These are phyloP conservation scores for Xylariaceae sp. DNA, from an alignment of 2,329 filamentous ascomycete species.

Conservation along the genomic window DNA sequence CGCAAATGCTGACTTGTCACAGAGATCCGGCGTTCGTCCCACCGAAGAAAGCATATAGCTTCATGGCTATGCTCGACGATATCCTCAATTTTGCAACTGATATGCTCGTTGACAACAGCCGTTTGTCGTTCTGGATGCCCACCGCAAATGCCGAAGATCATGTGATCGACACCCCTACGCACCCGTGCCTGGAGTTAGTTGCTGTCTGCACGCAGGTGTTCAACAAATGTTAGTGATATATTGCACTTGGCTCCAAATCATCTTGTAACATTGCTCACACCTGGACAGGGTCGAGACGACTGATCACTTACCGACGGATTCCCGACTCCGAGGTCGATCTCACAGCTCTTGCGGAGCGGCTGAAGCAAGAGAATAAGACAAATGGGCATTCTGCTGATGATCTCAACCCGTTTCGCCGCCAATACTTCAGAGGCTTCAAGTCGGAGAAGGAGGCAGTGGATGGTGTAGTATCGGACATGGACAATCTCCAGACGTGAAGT, in stretches of 20 bases:
- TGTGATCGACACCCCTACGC: slow-evolving; percentile 72
- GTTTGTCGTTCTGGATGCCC: slow-evolving; percentile 96
- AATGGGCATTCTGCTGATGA: slow-evolving; percentile 55
- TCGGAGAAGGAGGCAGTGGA: slow-evolving; percentile 24
- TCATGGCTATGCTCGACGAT: slow-evolving; percentile 84
- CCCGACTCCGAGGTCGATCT: slow-evolving; percentile 55
- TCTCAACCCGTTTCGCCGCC: slow-evolving; percentile 58
- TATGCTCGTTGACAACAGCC: slow-evolving; percentile 73
- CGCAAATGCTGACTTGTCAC: slow-evolving; percentile 7
- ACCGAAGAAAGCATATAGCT: slow-evolving; percentile 89
- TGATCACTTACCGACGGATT: slow-evolving; percentile 81
- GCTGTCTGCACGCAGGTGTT: slow-evolving; percentile 82
- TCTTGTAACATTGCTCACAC: slow-evolving; percentile 13
- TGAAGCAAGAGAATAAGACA: slow-evolving; percentile 29
- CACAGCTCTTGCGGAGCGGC: slow-evolving; percentile 37
- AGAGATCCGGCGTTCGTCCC: slow-evolving; percentile 41
- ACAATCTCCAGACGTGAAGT: slow-evolving; percentile 5
- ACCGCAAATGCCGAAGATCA: slow-evolving; percentile 77
- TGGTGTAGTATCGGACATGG: slow-evolving; percentile 4
- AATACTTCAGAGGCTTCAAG: slow-evolving; percentile 58
- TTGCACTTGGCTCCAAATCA: neutral
- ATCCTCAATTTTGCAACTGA: slow-evolving; percentile 78
- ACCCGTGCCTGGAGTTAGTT: slow-evolving; percentile 71
- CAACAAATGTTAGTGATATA: slow-evolving; percentile 69
- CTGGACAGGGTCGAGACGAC: slow-evolving; percentile 71